Conservation (phyloP, 225 moss, liverwort and hornwort species). For the Asterella californica region DNA sequence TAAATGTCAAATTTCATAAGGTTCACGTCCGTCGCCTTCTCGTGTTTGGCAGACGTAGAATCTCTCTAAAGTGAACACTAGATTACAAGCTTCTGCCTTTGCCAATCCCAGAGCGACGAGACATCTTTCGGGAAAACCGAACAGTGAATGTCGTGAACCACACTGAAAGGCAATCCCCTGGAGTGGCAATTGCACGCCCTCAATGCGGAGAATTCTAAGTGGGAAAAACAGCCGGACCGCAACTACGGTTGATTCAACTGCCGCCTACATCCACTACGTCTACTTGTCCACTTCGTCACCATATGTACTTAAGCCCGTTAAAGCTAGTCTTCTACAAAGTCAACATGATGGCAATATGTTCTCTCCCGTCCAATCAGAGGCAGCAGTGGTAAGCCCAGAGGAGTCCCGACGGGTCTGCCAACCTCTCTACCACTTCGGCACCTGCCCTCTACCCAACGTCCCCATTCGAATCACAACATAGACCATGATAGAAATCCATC, state of each 20-base stretch:
- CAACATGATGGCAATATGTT: neutral
- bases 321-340: neutral
- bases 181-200: neutral
- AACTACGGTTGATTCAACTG: neutral
- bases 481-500: neutral
- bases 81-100: neutral
- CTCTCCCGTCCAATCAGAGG: constrained; percentile 1
- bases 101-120: neutral
- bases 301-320: neutral
- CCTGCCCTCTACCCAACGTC: constrained; percentile 11
- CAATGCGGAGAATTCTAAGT: neutral
- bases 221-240: neutral
- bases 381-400: neutral
- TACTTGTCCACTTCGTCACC: neutral
- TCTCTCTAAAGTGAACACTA: neutral
- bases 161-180: neutral
- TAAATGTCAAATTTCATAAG: neutral
- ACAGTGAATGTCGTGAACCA: neutral
- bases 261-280: neutral
- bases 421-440: constrained; percentile 4
- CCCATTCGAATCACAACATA: constrained; percentile 8
- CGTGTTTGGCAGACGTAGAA: neutral
- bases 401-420: neutral
- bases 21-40: neutral
- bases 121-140: neutral